These are phyloP conservation scores for Pneumocystis murina DNA, from an alignment of 1,139 yeast species.

Conservation along the genomic window DNA sequence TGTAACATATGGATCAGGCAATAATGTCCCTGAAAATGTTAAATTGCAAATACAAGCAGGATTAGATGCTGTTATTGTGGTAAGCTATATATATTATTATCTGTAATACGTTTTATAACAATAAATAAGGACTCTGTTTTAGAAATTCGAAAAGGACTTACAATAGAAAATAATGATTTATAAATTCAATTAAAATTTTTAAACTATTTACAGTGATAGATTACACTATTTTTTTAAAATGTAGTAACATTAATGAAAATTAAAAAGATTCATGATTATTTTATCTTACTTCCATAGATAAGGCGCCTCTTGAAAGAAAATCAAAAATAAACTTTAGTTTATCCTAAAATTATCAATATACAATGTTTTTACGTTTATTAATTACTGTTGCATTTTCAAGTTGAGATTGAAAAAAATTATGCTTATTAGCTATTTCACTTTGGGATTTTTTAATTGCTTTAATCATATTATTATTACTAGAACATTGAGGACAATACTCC, in stretches of 20 bases:
- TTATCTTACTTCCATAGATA: neutral
- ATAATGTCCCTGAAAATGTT: conserved; percentile 76
- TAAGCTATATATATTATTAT: neutral
- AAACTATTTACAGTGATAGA: neutral
- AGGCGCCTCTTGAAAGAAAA: neutral
- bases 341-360: neutral
- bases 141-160: conserved; percentile 76
- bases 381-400: neutral
- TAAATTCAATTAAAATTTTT: neutral
- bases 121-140: conserved; percentile 44
- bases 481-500: conserved; percentile 54
- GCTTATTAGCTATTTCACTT: conserved; percentile 43
- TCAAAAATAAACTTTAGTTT: neutral
- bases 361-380: neutral
- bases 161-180: conserved; percentile 9
- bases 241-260: neutral
- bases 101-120: neutral
- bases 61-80: conserved; percentile 95
- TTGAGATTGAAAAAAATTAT: conserved; percentile 39
- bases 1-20: conserved; percentile 76
- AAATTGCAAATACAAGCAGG: conserved; percentile 83
- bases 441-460: conserved; percentile 46
- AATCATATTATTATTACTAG: conserved; percentile 52
- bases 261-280: neutral
- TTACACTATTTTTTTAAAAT: no score